A percentile compares a stretch with the other conserved stretches of the same genome.
Evolutionary conservation across 768 basidiomycete genomes (phyloP).

Genomic region (Suillus spraguei): DNA sequence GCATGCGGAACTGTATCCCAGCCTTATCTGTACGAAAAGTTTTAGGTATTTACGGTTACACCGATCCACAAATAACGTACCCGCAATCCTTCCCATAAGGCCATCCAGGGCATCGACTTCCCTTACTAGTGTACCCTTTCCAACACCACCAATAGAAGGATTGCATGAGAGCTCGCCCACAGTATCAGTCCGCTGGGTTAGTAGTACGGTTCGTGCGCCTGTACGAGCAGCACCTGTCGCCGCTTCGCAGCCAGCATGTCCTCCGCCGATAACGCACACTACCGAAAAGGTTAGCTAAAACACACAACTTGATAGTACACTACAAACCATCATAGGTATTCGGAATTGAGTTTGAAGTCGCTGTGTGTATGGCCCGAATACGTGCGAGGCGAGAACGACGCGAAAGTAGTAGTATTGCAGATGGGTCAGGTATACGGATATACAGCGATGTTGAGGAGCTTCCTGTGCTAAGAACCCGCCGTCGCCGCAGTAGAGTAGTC

Average conservation of each 20-base stretch:
- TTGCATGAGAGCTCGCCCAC: constrained; percentile 90
- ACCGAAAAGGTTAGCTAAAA: constrained; percentile 42
- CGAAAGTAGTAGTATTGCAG: neutral
- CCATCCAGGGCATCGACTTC: constrained; percentile 93
- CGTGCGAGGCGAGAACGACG: neutral
- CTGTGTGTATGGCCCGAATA: neutral
- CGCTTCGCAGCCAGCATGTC: constrained; percentile 93
- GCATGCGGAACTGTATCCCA: constrained; percentile 85
- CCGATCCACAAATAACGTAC: constrained; percentile 40
- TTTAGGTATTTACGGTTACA: neutral
- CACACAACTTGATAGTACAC: constrained; percentile 5
- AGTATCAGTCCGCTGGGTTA: constrained; percentile 82
- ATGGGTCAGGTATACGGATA: no score
- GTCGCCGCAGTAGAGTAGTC: neutral
- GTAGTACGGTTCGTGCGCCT: constrained; percentile 76
- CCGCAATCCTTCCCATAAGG: constrained; percentile 80
- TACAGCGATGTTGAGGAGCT: neutral
- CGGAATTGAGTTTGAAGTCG: neutral
- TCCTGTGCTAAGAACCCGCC: neutral
- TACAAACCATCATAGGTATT: constrained; percentile 29
- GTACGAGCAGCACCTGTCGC: constrained; percentile 84
- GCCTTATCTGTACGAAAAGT: constrained; percentile 64
- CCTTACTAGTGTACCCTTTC: constrained; percentile 89
- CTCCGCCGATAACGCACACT: constrained; percentile 90
- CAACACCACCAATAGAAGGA: constrained; percentile 89